phyloP scores from a whole-genome alignment of 129 eudicot genomes.

The Helianthus tuberosus region DNA sequence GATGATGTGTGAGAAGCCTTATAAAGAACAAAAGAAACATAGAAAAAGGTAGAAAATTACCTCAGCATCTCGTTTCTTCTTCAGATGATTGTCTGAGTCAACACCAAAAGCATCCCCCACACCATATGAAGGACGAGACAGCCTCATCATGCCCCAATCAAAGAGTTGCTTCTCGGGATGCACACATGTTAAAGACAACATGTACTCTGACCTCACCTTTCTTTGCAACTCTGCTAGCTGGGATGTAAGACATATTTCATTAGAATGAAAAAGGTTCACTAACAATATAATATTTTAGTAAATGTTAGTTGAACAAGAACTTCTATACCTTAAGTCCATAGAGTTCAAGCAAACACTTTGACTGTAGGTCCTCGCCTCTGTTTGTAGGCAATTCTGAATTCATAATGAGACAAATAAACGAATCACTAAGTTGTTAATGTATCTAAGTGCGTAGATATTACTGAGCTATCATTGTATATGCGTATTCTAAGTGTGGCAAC shows the following conservation, averaged over 20 bases:
- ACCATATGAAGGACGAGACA: slow-evolving; percentile 79
- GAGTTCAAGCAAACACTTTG: slow-evolving; percentile 95
- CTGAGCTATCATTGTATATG: slow-evolving; percentile 2
- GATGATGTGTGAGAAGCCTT: slow-evolving; percentile 24
- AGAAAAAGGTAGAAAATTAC: slow-evolving; percentile 35
- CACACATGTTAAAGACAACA: slow-evolving; percentile 74
- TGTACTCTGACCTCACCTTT: slow-evolving; percentile 86
- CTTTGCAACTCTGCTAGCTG: slow-evolving; percentile 94
- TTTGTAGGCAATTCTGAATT: slow-evolving; percentile 84
- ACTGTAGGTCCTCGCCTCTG: slow-evolving; percentile 98
- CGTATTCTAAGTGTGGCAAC: slow-evolving; percentile 36
- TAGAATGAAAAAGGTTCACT: not conserved
- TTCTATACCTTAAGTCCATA: slow-evolving; percentile 90
- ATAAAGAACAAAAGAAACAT: not conserved
- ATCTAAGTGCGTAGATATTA: not conserved
- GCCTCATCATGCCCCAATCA: slow-evolving; percentile 94
- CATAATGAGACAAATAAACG: slow-evolving; percentile 14
- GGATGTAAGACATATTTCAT: slow-evolving; percentile 15
- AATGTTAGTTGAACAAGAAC: slow-evolving; percentile 3
- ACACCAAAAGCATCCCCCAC: slow-evolving; percentile 85
- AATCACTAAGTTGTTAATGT: slow-evolving; percentile 1
- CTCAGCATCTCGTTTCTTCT: slow-evolving; percentile 92
- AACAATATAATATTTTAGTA: slow-evolving; percentile 7
- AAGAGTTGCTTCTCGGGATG: slow-evolving; percentile 83
- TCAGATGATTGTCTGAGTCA: slow-evolving; percentile 77